Evolutionary conservation across 163 green algal species (phyloP).

Genomic region (Coccomyxa subellipsoidea): DNA sequence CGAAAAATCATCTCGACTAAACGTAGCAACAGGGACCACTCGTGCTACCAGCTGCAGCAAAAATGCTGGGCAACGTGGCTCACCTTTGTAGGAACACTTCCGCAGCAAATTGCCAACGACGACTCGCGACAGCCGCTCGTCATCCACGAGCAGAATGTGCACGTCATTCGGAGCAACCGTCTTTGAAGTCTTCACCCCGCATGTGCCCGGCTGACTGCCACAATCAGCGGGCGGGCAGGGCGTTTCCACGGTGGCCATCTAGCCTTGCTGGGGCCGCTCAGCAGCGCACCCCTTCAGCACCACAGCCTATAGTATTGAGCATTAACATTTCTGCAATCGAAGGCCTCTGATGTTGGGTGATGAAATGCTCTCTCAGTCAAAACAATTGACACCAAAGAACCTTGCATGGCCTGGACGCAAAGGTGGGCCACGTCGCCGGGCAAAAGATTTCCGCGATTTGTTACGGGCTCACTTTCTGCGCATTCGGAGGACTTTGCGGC

Average conservation of each 20-base stretch:
- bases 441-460: no score
- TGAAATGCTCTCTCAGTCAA: no score
- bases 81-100: constrained; percentile 85
- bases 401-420: no score
- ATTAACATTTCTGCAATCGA: neutral
- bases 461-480: no score
- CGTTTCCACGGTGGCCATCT: neutral
- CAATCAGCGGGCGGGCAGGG: neutral
- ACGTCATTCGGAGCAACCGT: constrained; percentile 39
- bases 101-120: constrained; percentile 79
- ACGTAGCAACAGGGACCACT: neutral
- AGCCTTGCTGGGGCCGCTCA: neutral
- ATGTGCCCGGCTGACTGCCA: neutral
- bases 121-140: constrained; percentile 74
- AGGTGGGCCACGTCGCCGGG: no score
- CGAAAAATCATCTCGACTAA: no score
- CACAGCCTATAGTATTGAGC: neutral
- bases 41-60: neutral
- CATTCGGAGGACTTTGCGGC: no score
- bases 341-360: no score
- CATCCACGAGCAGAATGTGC: constrained; percentile 89
- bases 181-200: neutral
- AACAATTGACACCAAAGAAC: no score
- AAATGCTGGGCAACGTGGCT: neutral
- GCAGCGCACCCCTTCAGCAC: neutral